phyloP scores from a whole-genome alignment of 2,329 filamentous ascomycete genomes.

The Diplodia scrobiculata region DNA sequence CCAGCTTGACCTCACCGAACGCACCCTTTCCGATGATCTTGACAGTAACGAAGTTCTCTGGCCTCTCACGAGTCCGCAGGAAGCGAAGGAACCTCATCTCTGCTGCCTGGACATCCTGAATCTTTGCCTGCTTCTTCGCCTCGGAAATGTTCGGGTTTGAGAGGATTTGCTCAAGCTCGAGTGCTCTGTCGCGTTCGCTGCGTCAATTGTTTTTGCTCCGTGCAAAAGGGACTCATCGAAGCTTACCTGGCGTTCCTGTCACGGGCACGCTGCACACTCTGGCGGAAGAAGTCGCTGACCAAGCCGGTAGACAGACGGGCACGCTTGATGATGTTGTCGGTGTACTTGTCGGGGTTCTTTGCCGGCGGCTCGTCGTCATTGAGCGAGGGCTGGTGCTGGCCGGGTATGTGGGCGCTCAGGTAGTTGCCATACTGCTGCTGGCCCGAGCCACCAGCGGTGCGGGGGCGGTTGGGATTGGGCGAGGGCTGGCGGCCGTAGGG shows the following conservation, averaged over 20 bases:
- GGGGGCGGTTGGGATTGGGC: conserved; percentile 70
- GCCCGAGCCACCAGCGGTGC: conserved; percentile 73
- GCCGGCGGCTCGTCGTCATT: conserved; percentile 72
- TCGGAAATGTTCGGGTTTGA: conserved; percentile 74
- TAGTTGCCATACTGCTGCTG: conserved; percentile 66
- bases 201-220: conserved; percentile 33
- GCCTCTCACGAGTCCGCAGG: conserved; percentile 87
- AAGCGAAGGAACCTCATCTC: conserved; percentile 94
- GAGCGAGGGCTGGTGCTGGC: conserved; percentile 56
- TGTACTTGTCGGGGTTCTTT: conserved; percentile 79
- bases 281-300: conserved; percentile 86
- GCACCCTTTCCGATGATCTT: conserved; percentile 99
- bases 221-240: background rate
- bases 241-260: conserved; percentile 90
- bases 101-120: conserved; percentile 79
- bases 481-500: conserved; percentile 71
- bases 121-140: conserved; percentile 78
- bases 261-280: conserved; percentile 92
- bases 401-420: conserved; percentile 67
- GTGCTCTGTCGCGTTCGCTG: conserved; percentile 63
- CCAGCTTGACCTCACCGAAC: conserved; percentile 96
- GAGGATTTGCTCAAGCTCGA: conserved; percentile 85
- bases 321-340: conserved; percentile 78
- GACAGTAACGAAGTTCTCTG: conserved; percentile 91
- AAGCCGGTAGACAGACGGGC: conserved; percentile 66